Percentiles rank a stretch among this genome's conserved stretches.
phyloP scores from a whole-genome alignment of 352 stramenopile genomes.

The Phytophthora ramorum region DNA sequence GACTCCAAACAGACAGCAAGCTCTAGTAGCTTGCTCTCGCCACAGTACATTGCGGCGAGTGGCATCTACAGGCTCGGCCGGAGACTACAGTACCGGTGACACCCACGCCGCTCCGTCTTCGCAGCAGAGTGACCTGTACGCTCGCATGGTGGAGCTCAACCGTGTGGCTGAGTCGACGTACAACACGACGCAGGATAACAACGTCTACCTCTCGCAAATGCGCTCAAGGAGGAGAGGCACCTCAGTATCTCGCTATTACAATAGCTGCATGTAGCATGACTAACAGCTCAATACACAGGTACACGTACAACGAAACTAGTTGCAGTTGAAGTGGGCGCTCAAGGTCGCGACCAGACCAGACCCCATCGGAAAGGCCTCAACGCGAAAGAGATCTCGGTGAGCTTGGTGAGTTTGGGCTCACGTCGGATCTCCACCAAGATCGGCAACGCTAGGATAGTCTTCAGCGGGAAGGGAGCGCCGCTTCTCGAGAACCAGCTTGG shows the following conservation, averaged over 20 bases:
- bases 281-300: background rate
- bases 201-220: conserved; percentile 24
- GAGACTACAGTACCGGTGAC: too few species aligned
- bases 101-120: conserved; percentile 12
- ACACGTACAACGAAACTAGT: background rate
- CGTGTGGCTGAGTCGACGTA: conserved; percentile 36
- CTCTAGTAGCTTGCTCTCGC: conserved; percentile 1
- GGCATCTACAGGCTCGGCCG: conserved; percentile 15
- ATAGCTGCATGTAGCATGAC: background rate
- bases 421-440: background rate
- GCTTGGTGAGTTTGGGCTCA: background rate
- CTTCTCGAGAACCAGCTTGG: conserved; percentile 11
- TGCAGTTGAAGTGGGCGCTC: conserved; percentile 7
- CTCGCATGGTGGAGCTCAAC: conserved; percentile 39
- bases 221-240: conserved; percentile 3
- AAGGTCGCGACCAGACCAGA: background rate
- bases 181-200: conserved; percentile 39
- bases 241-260: background rate
- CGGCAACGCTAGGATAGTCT: conserved; percentile 9
- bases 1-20: conserved; percentile 6
- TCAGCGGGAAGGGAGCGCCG: conserved; percentile 9
- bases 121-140: conserved; percentile 23
- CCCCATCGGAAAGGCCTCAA: background rate
- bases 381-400: conserved; percentile 11
- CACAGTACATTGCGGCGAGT: conserved; percentile 15